Evolutionary conservation across 257 asterid species (phyloP).

Genomic region (Fraxinus americana): DNA sequence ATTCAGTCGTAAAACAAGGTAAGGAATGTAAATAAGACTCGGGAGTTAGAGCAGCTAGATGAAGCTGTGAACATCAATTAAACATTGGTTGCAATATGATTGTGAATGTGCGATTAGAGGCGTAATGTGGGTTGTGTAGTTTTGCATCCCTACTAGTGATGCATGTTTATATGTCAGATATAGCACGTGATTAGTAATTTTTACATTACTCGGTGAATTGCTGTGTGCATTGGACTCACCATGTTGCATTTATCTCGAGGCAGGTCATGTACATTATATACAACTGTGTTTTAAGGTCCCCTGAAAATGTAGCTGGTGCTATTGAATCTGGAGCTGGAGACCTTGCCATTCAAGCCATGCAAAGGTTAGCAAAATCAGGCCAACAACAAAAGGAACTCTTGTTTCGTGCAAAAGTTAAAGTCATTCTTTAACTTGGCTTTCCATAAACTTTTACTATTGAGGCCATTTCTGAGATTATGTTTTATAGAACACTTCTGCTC

Average conservation of each 20-base stretch:
- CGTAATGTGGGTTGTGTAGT: no score
- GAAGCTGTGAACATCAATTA: no score
- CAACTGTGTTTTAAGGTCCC: constrained; percentile 74
- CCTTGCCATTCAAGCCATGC: constrained; percentile 77
- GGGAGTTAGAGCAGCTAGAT: background rate
- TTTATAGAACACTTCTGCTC: constrained; percentile 59
- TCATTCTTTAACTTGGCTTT: constrained; percentile 9
- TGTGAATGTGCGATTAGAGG: no score
- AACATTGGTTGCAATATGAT: no score
- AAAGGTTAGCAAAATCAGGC: constrained; percentile 66
- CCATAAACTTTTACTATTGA: background rate
- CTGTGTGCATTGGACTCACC: no score
- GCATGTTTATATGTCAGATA: background rate
- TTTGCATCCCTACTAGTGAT: background rate
- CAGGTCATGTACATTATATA: constrained; percentile 76
- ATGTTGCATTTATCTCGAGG: constrained; percentile 11
- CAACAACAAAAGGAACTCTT: constrained; percentile 69
- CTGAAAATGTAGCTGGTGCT: constrained; percentile 75
- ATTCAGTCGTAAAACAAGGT: no score
- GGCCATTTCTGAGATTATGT: background rate
- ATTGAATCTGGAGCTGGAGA: constrained; percentile 92
- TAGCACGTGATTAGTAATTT: background rate
- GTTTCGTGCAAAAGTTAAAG: constrained; percentile 66
- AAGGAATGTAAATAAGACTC: no score
- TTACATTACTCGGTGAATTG: background rate